Evolutionary conservation across 225 moss, liverwort and hornwort species (phyloP), one percentile per base, ranked within the genome.

Genomic region (Lunularia cruciata): DNA sequence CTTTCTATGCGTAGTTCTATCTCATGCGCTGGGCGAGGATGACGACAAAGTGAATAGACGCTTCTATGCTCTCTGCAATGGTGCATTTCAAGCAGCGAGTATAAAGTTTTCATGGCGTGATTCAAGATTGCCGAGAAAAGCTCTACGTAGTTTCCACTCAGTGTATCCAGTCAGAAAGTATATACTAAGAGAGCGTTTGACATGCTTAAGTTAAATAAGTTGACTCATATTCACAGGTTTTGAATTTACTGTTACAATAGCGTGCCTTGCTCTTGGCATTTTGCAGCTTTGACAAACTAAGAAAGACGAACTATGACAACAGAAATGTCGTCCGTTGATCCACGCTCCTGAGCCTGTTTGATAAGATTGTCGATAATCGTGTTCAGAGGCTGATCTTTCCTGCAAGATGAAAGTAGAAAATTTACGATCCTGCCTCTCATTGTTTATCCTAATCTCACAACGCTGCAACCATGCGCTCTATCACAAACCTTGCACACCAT

Each of bases 291-390:
- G 35, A 34, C 58, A 52, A 19, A 42, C 55, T 51, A 72, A 15
- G 45, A 69, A 23, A 70, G 76, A 32, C 83, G 83, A 65, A 83
- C 73, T 23, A 83, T 73, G 3, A 80, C 61, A 35, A 77, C 3
- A 31, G 76, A 38, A 10, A 84, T 84, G 57, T 80, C 83, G 47
- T 84, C 83, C 22, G 83, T 84, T 45, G 83, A 60, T 25, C 83
- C 83, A 2, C 77, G 75, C 5, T 79, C 63, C 45, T 80, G 83
- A 14, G 83, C 77, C 22, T 70, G 57, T 37, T 77, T 68, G 40
- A 80, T 63, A 6, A 84, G 49, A 18, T 57, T 32, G 14, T 25
- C 49, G 12, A 71, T n/a, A 9, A 45, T 74, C 27, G 70, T 67
- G 38, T 77, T 74, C 67, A 84, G 16, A 32, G 79, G 66, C 65